Base-by-base conservation (phyloP, 2,329 filamentous ascomycete species). In the Pezicula radicicola region DNA sequence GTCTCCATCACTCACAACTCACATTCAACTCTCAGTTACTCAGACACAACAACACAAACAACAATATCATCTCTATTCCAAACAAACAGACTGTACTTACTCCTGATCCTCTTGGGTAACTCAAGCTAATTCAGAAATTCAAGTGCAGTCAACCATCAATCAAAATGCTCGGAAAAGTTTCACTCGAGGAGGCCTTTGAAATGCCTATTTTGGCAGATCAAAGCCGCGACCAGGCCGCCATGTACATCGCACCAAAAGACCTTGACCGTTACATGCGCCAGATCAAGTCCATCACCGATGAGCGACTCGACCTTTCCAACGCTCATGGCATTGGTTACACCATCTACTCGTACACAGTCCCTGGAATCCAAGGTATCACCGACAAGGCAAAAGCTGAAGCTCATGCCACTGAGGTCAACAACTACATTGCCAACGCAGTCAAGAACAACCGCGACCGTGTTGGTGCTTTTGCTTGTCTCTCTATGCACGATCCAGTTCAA, bases 111-210 rank as follows among this genome's bases (percentile, higher is more conserved):
- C 28, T 30, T 30, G 28, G 7, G 28, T 33, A 33, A 2, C 30
- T 33, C 9, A 10, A 13, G 5, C 30, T 33, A 33, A 33, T 10
- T 33, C 30, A 33, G 12, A 10, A 13, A 33, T 33, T 33, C 25
- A 33, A 33, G 30, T 33, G 3, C 7, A 3, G 12, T 10, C 30
- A 33, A 33, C 30, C 30, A 33, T 28, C 43, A 46, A 46, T 33
- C 30, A 33, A 33, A n/a, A 84, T 84, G 80, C 67, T 76, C 13
- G 82, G 82, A 54, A 85, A 86, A 56, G 74, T 85, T 52, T 78
- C 78, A 12, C 71, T 85, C 19, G 82, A 85, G 64, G 82, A 85
- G 68, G 80, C 81, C 13, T 85, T 84, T 56, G 78, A 77, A 54
- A 72, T 84, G 6, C 80, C 83, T 42, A 75, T 80, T 30, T 74